phyloP scores from a whole-genome alignment of 2,329 filamentous ascomycete species.

The Rugonectria rugulosa region DNA sequence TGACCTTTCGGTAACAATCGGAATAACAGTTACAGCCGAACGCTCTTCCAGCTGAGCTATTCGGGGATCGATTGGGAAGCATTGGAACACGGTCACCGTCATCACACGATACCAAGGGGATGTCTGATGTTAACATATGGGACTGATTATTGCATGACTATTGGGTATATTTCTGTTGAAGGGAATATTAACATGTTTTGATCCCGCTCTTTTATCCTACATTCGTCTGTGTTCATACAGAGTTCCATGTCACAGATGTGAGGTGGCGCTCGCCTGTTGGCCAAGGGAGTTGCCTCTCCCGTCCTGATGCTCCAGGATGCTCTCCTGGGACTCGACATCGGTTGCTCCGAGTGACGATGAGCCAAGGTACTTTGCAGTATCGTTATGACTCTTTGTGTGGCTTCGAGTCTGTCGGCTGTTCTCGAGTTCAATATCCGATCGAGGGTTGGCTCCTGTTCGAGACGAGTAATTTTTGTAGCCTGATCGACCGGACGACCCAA shows the following conservation, averaged over 20 bases:
- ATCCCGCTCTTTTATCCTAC: too few relatives aligned
- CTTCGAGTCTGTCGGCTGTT: neutral
- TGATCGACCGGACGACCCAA: slow-evolving; percentile 18
- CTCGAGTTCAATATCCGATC: slow-evolving; percentile 21
- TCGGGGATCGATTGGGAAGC: neutral
- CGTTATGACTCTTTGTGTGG: neutral
- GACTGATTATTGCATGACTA: too few relatives aligned
- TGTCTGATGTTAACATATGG: too few relatives aligned
- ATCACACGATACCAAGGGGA: neutral
- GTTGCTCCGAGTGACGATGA: neutral
- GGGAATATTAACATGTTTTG: too few relatives aligned
- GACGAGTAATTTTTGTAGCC: slow-evolving; percentile 26
- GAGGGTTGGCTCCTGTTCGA: slow-evolving; percentile 8
- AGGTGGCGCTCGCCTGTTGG: neutral
- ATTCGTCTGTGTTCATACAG: neutral
- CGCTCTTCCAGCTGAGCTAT: neutral
- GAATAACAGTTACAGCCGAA: neutral
- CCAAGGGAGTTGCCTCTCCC: neutral
- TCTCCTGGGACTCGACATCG: neutral
- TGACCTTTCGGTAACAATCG: neutral
- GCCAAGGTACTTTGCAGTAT: neutral
- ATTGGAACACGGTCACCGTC: neutral
- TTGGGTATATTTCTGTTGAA: too few relatives aligned
- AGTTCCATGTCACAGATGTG: neutral
- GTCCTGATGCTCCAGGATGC: neutral